These are phyloP conservation scores for Trichoderma sp. DNA, from an alignment of 2,329 filamentous ascomycete genomes.

Conservation along the genomic window DNA sequence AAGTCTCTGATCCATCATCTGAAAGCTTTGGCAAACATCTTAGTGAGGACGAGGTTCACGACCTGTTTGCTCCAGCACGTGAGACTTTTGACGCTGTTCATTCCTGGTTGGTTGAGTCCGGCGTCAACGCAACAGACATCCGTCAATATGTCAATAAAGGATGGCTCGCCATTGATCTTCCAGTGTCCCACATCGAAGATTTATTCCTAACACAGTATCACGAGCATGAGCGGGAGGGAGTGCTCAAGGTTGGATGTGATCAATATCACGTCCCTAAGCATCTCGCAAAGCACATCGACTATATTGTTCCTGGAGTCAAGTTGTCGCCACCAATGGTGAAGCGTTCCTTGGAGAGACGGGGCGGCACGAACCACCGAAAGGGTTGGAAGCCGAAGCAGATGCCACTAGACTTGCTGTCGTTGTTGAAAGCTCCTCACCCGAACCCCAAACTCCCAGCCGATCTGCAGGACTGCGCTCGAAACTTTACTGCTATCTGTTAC, in stretches of 20 bases:
- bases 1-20: conserved; percentile 44
- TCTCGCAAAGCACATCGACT: conserved; percentile 43
- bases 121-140: conserved; percentile 47
- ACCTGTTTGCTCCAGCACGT: conserved; percentile 40
- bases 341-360: conserved; percentile 2
- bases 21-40: conserved; percentile 46
- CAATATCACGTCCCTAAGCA: conserved; percentile 40
- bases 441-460: conserved; percentile 8
- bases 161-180: conserved; percentile 32
- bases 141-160: conserved; percentile 48
- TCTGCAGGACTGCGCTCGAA: conserved; percentile 42
- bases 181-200: conserved; percentile 18
- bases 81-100: conserved; percentile 49
- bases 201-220: conserved; percentile 20
- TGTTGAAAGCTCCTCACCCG: not conserved
- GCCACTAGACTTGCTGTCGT: not conserved
- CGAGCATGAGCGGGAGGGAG: conserved; percentile 19
- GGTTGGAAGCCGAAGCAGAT: conserved; percentile 15
- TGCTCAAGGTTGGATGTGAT: conserved; percentile 31
- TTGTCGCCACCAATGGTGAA: conserved; percentile 28
- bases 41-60: conserved; percentile 40
- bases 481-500: conserved; percentile 56
- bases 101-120: conserved; percentile 50
- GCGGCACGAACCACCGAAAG: not conserved
- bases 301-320: conserved; percentile 48